These are phyloP conservation scores for Herpotrichia juniperi DNA, from an alignment of 2,329 filamentous ascomycete genomes.

Conservation along the genomic window DNA sequence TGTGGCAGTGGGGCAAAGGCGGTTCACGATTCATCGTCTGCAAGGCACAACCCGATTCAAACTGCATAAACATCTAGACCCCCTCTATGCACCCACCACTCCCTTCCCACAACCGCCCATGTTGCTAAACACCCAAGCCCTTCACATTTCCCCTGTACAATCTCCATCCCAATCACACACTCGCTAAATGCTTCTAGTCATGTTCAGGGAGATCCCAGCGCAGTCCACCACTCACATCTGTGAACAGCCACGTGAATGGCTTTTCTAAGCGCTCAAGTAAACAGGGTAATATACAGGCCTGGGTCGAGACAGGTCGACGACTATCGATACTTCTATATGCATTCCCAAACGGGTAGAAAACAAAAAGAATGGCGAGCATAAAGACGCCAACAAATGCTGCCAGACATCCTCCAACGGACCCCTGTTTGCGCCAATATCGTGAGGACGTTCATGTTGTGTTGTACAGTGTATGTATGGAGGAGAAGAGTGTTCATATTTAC, in stretches of 20 bases:
- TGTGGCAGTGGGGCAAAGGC: constrained; percentile 15
- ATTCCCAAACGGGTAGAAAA: constrained; percentile 22
- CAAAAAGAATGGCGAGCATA: constrained; percentile 8
- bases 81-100: constrained; percentile 1
- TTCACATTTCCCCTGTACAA: constrained; percentile 20
- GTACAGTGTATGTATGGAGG: constrained; percentile 14
- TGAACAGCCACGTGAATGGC: constrained; percentile 19
- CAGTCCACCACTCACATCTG: constrained; percentile 21
- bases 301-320: constrained; percentile 40
- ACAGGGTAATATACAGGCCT: constrained; percentile 21
- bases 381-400: constrained; percentile 38
- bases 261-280: constrained; percentile 30
- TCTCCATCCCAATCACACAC: constrained; percentile 28
- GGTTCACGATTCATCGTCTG: constrained; percentile 8
- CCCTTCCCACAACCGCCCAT: constrained; percentile 17
- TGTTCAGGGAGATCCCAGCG: constrained; percentile 32
- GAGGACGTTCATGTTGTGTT: constrained; percentile 3
- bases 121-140: constrained; percentile 18
- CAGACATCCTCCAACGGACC: constrained; percentile 21
- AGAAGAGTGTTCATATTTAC: constrained; percentile 24
- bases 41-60: constrained; percentile 14
- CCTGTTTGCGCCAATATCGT: constrained; percentile 21
- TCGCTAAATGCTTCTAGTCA: constrained; percentile 19
- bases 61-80: neutral
- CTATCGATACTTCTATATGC: constrained; percentile 23